Conservation (phyloP, 75 land plant genomes). For the Sequoia sempervirens region DNA sequence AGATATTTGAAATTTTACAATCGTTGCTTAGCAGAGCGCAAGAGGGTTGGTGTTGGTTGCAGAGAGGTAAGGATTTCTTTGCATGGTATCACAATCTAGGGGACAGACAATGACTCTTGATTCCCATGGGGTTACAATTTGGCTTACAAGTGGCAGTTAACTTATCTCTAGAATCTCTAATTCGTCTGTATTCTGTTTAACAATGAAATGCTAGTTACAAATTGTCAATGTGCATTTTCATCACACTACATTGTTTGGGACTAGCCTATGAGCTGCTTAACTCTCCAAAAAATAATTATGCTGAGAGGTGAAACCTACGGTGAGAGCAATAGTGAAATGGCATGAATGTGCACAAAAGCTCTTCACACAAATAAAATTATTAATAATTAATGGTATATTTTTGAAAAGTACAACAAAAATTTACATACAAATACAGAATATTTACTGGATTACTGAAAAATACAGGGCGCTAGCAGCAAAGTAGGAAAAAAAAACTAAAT, state of each 20-base stretch:
- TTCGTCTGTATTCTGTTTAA: neutral
- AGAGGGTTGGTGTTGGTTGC: conserved; percentile 85
- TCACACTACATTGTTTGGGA: neutral
- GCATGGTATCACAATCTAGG: neutral
- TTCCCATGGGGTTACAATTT: neutral
- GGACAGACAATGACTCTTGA: neutral
- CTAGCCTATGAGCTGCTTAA: neutral
- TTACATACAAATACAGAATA: too few species aligned
- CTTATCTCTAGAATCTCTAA: neutral
- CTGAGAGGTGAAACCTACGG: too few species aligned
- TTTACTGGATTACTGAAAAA: too few species aligned
- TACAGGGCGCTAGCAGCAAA: too few species aligned
- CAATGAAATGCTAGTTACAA: neutral
- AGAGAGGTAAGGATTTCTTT: conserved; percentile 65
- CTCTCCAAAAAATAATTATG: neutral
- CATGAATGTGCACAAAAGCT: too few species aligned
- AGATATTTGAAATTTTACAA: conserved; percentile 92
- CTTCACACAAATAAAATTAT: too few species aligned
- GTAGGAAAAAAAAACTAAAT: too few species aligned
- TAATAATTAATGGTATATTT: too few species aligned
- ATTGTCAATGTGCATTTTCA: neutral
- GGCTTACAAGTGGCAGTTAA: neutral
- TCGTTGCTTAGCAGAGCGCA: conserved; percentile 85
- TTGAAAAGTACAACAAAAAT: too few species aligned
- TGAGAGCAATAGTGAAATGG: too few species aligned